A percentile compares a stretch with the other conserved stretches of the same genome.
Conservation (phyloP, 768 basidiomycete genomes). For the Lactarius vividus region DNA sequence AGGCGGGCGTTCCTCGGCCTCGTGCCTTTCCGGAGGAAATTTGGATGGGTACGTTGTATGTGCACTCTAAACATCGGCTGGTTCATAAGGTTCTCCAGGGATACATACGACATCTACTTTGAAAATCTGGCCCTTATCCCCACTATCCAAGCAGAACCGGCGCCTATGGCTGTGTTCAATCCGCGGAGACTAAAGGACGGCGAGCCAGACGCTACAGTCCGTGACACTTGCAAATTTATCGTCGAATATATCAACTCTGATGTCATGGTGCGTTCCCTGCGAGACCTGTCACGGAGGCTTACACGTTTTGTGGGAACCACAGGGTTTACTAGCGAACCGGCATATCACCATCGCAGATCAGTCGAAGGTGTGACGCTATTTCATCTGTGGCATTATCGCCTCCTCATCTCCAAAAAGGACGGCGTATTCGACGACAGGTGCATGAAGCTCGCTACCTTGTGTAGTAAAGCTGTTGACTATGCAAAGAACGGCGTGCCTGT, state of each 20-base stretch:
- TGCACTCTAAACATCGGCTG: neutral
- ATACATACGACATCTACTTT: conserved; percentile 44
- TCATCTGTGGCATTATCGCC: neutral
- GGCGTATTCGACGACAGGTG: conserved; percentile 63
- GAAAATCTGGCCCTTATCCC: conserved; percentile 55
- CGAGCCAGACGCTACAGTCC: conserved; percentile 51
- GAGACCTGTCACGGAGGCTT: neutral
- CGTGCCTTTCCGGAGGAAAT: conserved; percentile 73
- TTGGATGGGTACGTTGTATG: conserved; percentile 57
- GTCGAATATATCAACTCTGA: conserved; percentile 85
- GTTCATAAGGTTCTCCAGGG: conserved; percentile 1
- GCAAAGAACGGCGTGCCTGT: conserved; percentile 74
- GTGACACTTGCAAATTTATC: conserved; percentile 77
- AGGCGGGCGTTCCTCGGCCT: conserved; percentile 64
- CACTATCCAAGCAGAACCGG: conserved; percentile 46
- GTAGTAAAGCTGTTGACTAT: conserved; percentile 73
- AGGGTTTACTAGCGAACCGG: conserved; percentile 72
- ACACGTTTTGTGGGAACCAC: neutral
- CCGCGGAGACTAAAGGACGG: conserved; percentile 21
- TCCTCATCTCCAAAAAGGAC: conserved; percentile 38
- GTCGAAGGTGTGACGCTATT: conserved; percentile 50
- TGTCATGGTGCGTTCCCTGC: conserved; percentile 52
- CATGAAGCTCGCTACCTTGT: conserved; percentile 55
- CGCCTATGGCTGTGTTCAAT: conserved; percentile 33
- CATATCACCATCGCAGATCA: conserved; percentile 76